Base-by-base conservation (phyloP, 805 yeast genomes). In the Candida dajiaensis region DNA sequence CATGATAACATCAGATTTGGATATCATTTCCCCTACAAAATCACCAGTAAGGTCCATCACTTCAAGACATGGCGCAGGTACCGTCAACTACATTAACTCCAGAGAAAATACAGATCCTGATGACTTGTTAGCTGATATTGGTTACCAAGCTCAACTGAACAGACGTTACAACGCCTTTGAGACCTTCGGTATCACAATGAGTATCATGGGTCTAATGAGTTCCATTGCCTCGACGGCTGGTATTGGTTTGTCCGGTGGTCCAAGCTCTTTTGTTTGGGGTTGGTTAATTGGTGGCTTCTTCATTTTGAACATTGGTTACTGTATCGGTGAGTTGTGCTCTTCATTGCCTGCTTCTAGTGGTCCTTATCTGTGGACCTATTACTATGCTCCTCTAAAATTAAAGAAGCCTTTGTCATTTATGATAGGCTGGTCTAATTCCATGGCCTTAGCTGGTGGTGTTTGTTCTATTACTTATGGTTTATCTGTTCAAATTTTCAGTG, bases 261-360 rank as follows among this genome's bases (percentile, higher is more conserved):
- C 84, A 0, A 78, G 73, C 10, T 49, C 61, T 19, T 70, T 80
- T 45, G 70, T 80, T 5, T 82, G 88, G 88, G 82, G 85, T 35
- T 83, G 89, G 89, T 63, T 80, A 35, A 56, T 77, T 10, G 74
- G 83, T 38, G 73, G 80, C 13, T 46, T 69, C 7, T 75, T 80
- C 58, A 77, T 81, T 43, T 58, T 80, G 47, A 57, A 67, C 8
- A 71, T 79, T n/a, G 86, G 85, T 19, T 51, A 72, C 18, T 69
- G 80, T 9, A 72, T 83, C 76, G 69, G 83, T 15, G 82, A 80
- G 54, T 59, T 81, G 47, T 82, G 81, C 4, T 73, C 81, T 23
- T 72, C 85, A 1, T 73, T 79, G 54, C 88, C 89, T 28, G 83
- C 87, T 3, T 74, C 81, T n/a, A 88, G 88, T 43, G 88, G 88